Evolutionary conservation across 768 basidiomycete genomes (phyloP), one percentile per base, ranked within the genome.

Genomic region (Mycena amicta): DNA sequence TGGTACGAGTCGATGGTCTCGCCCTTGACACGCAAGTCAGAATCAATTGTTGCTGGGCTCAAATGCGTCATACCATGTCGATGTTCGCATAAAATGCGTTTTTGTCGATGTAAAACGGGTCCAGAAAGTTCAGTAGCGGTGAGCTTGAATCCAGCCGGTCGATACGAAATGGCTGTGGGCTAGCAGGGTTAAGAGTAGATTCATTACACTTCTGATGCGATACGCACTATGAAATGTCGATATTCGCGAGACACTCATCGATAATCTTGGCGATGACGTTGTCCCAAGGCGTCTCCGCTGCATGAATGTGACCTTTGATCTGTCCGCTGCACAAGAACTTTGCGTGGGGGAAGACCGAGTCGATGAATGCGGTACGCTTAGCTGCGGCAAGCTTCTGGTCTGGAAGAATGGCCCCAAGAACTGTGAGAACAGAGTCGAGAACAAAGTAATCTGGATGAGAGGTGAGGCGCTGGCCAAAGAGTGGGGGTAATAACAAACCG

Each of bases 151-250:
- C 49, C 11, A 61, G 53, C 41, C 25, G 25, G 20, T 3, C 53
- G 47, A 61, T 41, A 26, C 37, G 12, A 55, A 66, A 63, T 12
- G 65, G 65, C 31, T 66, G 65, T 13, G 65, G 65, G 54, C 65
- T 66, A n/a, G 11, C 15, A 37, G 22, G 15, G 5, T 8, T 37
- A 8, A 37, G 33, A 8, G 8, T 37, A 8, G 33, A n/a, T 37
- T 37, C 33, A 37, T 37, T 8, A 37, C n/a, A n/a, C n/a, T 37
- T 37, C 33, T 8, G 25, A 5, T 30, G 27, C 16, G 3, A 2
- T 1, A 52, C 56, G 37, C 26, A 66, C 65, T 53, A 66, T 1
- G 58, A 55, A 3, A 63, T 29, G 57, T 63, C 49, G 5, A 52
- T 37, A 25, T 49, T 31, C 20, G 65, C 61, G 1, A 66, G 59